Base-by-base conservation (phyloP, 352 stramenopile genomes). In the Globisporangium solare region DNA sequence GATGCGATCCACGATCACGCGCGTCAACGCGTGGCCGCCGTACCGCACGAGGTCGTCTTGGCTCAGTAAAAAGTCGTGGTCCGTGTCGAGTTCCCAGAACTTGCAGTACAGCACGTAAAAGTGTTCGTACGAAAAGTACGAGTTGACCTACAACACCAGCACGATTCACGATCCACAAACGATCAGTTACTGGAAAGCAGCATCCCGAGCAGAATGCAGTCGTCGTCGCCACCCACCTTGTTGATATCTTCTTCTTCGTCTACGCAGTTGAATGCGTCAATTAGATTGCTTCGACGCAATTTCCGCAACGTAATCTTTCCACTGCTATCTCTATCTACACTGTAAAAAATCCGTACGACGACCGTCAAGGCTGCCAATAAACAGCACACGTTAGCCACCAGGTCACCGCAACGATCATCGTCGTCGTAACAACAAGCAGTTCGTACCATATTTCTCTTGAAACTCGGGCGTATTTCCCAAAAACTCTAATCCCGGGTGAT, bases 211-310 rank as follows among this genome's bases (percentile, higher is more conserved):
- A n/a, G 31, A 20, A 3, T 48, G 42, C 42, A 14, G 37, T 31
- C 15, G 35, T 12, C 13, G 37, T 31, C 15, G 35, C 7, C 13
- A 22, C 14, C 32, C 47, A 99, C 97, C 80, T 98, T 98, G 80
- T 99, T 99, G 69, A 99, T 99, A 71, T 99, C 97, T 77, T 99
- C 96, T 70, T 99, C 96, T 75, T 98, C 94, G 68, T 99, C 97
- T 3, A 99, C 95, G 47, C 86, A 85, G 64, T 97, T 92, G 79
- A 99, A 98, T 42, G 95, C 92, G 46, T 90, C 82, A 27, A 99
- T 77, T 10, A 99, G 66, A 72, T 98, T 98, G 54, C 87, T 98
- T 50, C 89, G 86, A 43, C 95, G 78, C 31, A 99, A 68, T 68
- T 99, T 97, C 35, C 96, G 83, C 37, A 95, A 68, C 22, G 95